Base-by-base conservation (phyloP, 2,329 filamentous ascomycete species). In the Aspergillus tubingensis region DNA sequence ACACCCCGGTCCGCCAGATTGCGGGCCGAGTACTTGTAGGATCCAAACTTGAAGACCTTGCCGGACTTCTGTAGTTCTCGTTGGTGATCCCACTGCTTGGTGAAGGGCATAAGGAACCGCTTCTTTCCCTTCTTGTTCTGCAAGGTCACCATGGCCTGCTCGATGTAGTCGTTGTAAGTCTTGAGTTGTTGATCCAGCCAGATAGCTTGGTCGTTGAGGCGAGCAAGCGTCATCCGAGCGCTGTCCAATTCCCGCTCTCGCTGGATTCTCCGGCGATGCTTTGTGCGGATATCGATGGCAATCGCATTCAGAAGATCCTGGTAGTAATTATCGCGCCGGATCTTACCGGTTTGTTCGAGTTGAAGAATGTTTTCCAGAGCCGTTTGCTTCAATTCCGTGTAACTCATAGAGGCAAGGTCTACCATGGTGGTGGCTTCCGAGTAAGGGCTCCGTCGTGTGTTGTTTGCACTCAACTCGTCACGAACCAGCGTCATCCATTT, bases 291-390 rank as follows among this genome's bases (percentile, higher is more conserved):
- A 73, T 99, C 95, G 59, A 96, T 85, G 2, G 95, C 95, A 70
- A 99, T 97, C 64, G 92, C 92, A 73, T 99, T 99, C 66, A 99
- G 85, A n/a, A 99, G 85, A 73, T 99, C 95, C 78, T 99, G 95
- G 78, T 98, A 99, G 73, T 91, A 87, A 77, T 99, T 98, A 71
- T 92, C 81, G 27, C 88, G 82, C 38, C 89, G 92, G 68, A 99
- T 93, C 71, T 93, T 90, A 60, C 93, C 93, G 71, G 90, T 85
- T 66, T 91, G 88, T 78, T 99, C 94, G 41, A 99, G 85, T 15
- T 87, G 85, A 79, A 99, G 88, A 62, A 99, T 91, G 71, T 98
- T 98, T 76, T 99, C 93, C 6, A 99, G 83, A 3, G 93, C 93
- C 60, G 90, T 95, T 56, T 92, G 88, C 81, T 99, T 99, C 68